A percentile compares a stretch with the other conserved stretches of the same genome.
phyloP scores from a whole-genome alignment of 139 green algal species.

The Microglena sp. region DNA sequence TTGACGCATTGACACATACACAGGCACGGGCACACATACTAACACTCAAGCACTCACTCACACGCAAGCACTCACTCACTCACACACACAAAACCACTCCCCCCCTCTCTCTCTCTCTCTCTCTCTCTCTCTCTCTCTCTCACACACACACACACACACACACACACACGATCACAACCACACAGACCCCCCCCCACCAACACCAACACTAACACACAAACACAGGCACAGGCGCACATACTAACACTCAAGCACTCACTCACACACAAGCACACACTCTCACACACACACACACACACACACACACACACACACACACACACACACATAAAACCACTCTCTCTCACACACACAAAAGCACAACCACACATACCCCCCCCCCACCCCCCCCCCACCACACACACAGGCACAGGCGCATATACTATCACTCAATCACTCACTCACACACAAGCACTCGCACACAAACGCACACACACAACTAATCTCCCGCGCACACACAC shows the following conservation, averaged over 20 bases:
- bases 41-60: background rate
- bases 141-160: background rate
- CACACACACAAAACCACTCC: too few relatives aligned
- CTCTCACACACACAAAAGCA: constrained; percentile 1
- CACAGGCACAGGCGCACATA: background rate
- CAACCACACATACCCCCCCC: background rate
- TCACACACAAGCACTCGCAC: background rate
- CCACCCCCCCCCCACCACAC: background rate
- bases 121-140: background rate
- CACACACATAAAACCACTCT: background rate
- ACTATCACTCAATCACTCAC: background rate
- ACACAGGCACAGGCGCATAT: background rate
- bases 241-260: background rate
- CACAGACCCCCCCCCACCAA: too few relatives aligned
- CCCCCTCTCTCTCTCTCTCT: background rate
- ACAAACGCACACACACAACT: background rate
- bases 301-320: background rate
- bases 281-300: background rate
- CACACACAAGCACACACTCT: background rate
- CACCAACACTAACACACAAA: background rate
- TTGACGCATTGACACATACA: background rate
- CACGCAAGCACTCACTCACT: background rate
- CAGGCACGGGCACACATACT: constrained; percentile 2
- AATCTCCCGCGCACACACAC: background rate
- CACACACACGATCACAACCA: background rate